Conservation (phyloP, 768 basidiomycete species). For the Boletus edulis region DNA sequence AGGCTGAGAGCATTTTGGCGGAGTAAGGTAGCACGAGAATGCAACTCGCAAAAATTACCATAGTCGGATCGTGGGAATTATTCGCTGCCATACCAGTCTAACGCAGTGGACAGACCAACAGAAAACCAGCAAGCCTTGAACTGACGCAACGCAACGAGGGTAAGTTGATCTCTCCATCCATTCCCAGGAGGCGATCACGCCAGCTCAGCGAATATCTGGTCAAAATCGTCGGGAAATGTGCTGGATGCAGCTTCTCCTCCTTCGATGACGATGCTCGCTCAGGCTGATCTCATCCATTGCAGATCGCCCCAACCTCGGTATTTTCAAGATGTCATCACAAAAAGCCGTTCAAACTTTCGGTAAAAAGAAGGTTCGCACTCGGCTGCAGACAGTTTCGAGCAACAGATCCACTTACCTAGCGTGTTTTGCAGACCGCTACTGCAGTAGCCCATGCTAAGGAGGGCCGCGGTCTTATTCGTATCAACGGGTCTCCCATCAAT, state of each 20-base stretch:
- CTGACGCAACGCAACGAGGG: slow-evolving; percentile 32
- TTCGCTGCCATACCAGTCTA: not conserved
- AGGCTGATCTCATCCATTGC: slow-evolving; percentile 17
- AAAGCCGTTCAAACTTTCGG: slow-evolving; percentile 99
- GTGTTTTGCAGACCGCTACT: slow-evolving; percentile 76
- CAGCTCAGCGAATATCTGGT: not conserved
- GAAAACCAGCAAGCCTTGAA: slow-evolving; percentile 26
- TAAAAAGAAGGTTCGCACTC: slow-evolving; percentile 89
- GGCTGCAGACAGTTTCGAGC: not conserved
- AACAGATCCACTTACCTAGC: slow-evolving; percentile 1
- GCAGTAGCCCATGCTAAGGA: slow-evolving; percentile 97
- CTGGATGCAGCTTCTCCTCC: slow-evolving; percentile 37
- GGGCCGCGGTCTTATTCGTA: slow-evolving; percentile 93
- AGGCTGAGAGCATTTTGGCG: slow-evolving; percentile 16
- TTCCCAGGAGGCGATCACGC: not conserved
- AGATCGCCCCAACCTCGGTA: slow-evolving; percentile 19
- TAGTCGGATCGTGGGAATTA: slow-evolving; percentile 27
- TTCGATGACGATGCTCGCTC: slow-evolving; percentile 36
- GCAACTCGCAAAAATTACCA: slow-evolving; percentile 8
- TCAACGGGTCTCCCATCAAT: slow-evolving; percentile 96
- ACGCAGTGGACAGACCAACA: not conserved
- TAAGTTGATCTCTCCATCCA: slow-evolving; percentile 29
- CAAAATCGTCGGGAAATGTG: slow-evolving; percentile 28
- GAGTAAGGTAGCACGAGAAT: not conserved
- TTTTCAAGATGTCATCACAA: slow-evolving; percentile 60